Percentiles rank a stretch among this genome's conserved stretches.
These are phyloP conservation scores for Shiraia bambusicola DNA, from an alignment of 2,329 filamentous ascomycete species.

Conservation along the genomic window DNA sequence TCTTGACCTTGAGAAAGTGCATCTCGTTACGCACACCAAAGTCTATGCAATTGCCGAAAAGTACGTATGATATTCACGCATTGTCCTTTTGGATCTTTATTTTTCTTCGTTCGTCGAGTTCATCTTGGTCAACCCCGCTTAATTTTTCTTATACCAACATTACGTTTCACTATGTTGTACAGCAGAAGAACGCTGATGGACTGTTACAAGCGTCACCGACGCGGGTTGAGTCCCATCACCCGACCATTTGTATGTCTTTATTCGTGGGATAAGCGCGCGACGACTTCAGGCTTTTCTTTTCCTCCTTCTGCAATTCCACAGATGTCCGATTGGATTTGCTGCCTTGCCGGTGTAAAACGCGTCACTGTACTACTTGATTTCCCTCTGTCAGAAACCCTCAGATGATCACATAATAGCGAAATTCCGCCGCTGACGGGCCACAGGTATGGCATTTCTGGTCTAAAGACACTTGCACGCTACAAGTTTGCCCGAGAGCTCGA, in stretches of 20 bases:
- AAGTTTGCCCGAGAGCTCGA: conserved; percentile 52
- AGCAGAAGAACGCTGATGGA: conserved; percentile 28
- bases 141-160: conserved; percentile 16
- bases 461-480: conserved; percentile 49
- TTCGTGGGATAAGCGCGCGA: conserved; percentile 6
- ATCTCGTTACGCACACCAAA: conserved; percentile 50
- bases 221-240: conserved; percentile 27
- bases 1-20: conserved; percentile 42
- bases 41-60: conserved; percentile 55
- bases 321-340: conserved; percentile 20
- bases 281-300: conserved; percentile 5
- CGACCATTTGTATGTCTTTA: conserved; percentile 9
- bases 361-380: conserved; percentile 18
- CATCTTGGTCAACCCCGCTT: conserved; percentile 13
- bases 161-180: conserved; percentile 18
- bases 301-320: conserved; percentile 9
- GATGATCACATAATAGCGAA: conserved; percentile 5
- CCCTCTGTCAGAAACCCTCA: conserved; percentile 9
- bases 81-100: conserved; percentile 1
- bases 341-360: conserved; percentile 15
- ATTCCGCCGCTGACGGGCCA: conserved; percentile 24
- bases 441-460: conserved; percentile 50
- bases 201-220: conserved; percentile 34
- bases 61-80: conserved; percentile 33
- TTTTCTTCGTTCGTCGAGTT: conserved; percentile 9